Percentiles rank a stretch among this genome's conserved stretches.
These are phyloP conservation scores for Brettanomyces naardenensis DNA, from an alignment of 805 yeast genomes.

Conservation along the genomic window DNA sequence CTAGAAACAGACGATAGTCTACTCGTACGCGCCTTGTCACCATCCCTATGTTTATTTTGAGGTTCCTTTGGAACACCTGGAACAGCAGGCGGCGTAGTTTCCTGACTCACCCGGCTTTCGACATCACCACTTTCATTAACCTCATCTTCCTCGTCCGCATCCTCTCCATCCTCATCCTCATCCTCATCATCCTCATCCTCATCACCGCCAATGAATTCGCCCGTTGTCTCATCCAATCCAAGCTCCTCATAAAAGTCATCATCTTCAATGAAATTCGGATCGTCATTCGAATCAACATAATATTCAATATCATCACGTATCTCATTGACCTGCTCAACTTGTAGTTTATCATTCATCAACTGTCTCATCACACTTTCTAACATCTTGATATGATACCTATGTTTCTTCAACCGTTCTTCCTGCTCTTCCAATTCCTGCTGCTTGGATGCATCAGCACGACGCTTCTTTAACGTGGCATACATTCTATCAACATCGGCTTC, in stretches of 20 bases:
- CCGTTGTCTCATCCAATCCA: slow-evolving; percentile 41
- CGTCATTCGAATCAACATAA: slow-evolving; percentile 90
- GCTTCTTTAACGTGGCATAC: slow-evolving; percentile 44
- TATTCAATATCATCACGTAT: slow-evolving; percentile 86
- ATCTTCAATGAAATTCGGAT: slow-evolving; percentile 87
- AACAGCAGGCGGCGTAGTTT: slow-evolving; percentile 1
- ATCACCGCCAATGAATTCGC: slow-evolving; percentile 16
- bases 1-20: not conserved
- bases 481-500: slow-evolving; percentile 64
- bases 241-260: slow-evolving; percentile 87
- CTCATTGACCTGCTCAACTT: slow-evolving; percentile 66
- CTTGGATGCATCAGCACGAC: slow-evolving; percentile 44
- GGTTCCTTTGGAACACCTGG: not conserved
- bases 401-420: slow-evolving; percentile 59
- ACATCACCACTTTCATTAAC: not conserved
- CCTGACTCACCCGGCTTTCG: not conserved
- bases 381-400: slow-evolving; percentile 68
- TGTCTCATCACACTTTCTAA: slow-evolving; percentile 72
- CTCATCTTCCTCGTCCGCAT: not conserved
- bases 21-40: not conserved
- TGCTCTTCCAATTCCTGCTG: slow-evolving; percentile 56
- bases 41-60: slow-evolving; percentile 2
- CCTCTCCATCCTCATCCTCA: slow-evolving; percentile 4
- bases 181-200: slow-evolving; percentile 1
- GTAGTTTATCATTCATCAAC: slow-evolving; percentile 73